Conservation (phyloP, 202 grass and related monocot species). For the Saccharum hybrid region DNA sequence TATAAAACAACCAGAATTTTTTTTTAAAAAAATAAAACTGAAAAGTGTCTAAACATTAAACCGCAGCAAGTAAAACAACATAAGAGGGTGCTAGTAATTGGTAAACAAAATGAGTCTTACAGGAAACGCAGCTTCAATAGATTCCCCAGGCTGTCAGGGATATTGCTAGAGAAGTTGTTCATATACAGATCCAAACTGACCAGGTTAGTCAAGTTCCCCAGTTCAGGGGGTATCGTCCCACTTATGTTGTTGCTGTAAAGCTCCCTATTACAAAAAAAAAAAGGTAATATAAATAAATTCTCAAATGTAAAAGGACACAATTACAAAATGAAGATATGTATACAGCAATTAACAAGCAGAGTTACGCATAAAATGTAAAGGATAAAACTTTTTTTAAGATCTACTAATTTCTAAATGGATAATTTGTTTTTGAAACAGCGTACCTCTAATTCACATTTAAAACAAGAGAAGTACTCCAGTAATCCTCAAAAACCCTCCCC, state of each 20-base stretch:
- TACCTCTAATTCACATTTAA: background rate
- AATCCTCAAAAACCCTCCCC: too few species aligned
- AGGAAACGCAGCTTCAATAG: conserved; percentile 80
- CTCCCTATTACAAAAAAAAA: conserved; percentile 65
- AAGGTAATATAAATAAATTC: conserved; percentile 32
- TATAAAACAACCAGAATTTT: background rate
- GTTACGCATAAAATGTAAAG: conserved; percentile 10
- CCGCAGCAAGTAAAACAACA: conserved; percentile 31
- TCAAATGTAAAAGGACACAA: conserved; percentile 21
- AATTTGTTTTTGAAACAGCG: background rate
- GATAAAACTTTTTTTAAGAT: background rate
- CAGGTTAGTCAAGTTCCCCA: conserved; percentile 85
- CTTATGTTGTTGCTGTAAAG: conserved; percentile 91
- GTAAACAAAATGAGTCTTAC: conserved; percentile 55
- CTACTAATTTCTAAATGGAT: background rate
- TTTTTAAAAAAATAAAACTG: background rate
- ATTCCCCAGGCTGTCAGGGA: conserved; percentile 74
- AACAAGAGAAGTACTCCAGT: background rate
- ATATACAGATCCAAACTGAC: conserved; percentile 95
- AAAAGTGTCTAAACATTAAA: conserved; percentile 38
- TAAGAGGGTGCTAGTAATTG: background rate
- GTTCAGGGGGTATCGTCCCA: conserved; percentile 78
- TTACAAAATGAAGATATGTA: conserved; percentile 15
- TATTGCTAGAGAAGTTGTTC: conserved; percentile 63
- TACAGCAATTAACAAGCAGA: conserved; percentile 26